Conservation (phyloP, 805 yeast genomes). For the Wickerhamomyces xylosicus region DNA sequence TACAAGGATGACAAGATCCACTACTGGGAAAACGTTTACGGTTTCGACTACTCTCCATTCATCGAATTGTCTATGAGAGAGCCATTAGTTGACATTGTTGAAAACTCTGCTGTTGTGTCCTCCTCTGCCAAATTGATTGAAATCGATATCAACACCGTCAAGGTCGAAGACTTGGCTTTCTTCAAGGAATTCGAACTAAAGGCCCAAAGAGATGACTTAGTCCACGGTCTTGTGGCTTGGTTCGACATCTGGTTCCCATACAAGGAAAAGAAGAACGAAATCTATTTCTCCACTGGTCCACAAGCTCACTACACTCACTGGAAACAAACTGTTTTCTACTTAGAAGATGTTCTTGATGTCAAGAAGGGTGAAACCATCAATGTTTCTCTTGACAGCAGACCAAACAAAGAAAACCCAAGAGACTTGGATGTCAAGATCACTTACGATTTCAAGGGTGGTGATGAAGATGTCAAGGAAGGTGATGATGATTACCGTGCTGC, state of each 20-base stretch:
- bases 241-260: constrained; percentile 84
- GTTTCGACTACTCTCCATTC: constrained; percentile 92
- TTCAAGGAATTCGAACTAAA: constrained; percentile 55
- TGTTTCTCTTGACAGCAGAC: constrained; percentile 66
- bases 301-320: constrained; percentile 93
- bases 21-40: constrained; percentile 96
- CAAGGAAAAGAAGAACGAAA: constrained; percentile 40
- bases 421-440: constrained; percentile 74
- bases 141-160: constrained; percentile 85
- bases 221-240: constrained; percentile 91
- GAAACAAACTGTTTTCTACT: constrained; percentile 95
- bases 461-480: constrained; percentile 29
- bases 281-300: constrained; percentile 88
- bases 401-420: constrained; percentile 73
- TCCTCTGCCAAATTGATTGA: constrained; percentile 61
- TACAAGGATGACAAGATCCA: constrained; percentile 86
- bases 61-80: constrained; percentile 79
- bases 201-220: constrained; percentile 68
- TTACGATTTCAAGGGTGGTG: constrained; percentile 32
- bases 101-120: constrained; percentile 66
- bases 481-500: constrained; percentile 40
- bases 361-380: constrained; percentile 67
- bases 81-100: constrained; percentile 94
- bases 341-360: constrained; percentile 68
- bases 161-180: constrained; percentile 73